phyloP scores from a whole-genome alignment of 2,329 filamentous ascomycete species.

The Aureobasidium sp. region DNA sequence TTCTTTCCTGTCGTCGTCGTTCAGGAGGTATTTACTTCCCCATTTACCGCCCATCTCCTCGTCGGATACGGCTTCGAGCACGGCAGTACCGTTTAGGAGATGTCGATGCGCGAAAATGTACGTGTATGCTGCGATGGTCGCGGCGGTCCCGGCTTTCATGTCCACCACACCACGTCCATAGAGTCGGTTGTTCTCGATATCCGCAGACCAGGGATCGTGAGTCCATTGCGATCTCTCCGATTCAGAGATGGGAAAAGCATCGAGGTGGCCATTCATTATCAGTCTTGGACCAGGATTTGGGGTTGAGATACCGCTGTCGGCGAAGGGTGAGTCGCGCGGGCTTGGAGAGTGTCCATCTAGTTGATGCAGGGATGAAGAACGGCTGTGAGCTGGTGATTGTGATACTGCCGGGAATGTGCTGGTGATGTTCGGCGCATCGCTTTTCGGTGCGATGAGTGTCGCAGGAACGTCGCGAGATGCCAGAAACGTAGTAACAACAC shows the following conservation, averaged over 20 bases:
- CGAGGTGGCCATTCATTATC: conserved; percentile 36
- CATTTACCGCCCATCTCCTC: conserved; percentile 34
- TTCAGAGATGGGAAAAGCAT: conserved; percentile 32
- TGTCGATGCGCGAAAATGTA: conserved; percentile 21
- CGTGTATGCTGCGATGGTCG: conserved; percentile 31
- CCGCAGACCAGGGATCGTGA: conserved; percentile 30
- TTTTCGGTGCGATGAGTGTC: conserved; percentile 24
- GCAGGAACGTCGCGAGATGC: conserved; percentile 18
- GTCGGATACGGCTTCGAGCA: conserved; percentile 30
- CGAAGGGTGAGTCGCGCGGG: not conserved
- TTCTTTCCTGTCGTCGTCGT: conserved; percentile 20
- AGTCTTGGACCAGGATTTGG: conserved; percentile 24
- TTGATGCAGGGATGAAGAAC: not conserved
- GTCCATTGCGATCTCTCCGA: conserved; percentile 25
- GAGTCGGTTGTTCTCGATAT: conserved; percentile 26
- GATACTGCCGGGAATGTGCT: conserved; percentile 21
- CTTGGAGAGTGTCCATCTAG: conserved; percentile 6
- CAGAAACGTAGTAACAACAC: conserved; percentile 26
- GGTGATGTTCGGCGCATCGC: conserved; percentile 29
- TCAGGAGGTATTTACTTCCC: conserved; percentile 30
- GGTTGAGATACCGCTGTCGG: not conserved
- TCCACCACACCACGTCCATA: conserved; percentile 34
- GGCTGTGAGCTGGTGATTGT: not conserved
- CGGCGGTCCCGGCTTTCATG: conserved; percentile 37
- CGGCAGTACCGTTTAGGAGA: conserved; percentile 9